These are phyloP conservation scores for Pythium folliculosum DNA, from an alignment of 352 stramenopile species.

Conservation along the genomic window DNA sequence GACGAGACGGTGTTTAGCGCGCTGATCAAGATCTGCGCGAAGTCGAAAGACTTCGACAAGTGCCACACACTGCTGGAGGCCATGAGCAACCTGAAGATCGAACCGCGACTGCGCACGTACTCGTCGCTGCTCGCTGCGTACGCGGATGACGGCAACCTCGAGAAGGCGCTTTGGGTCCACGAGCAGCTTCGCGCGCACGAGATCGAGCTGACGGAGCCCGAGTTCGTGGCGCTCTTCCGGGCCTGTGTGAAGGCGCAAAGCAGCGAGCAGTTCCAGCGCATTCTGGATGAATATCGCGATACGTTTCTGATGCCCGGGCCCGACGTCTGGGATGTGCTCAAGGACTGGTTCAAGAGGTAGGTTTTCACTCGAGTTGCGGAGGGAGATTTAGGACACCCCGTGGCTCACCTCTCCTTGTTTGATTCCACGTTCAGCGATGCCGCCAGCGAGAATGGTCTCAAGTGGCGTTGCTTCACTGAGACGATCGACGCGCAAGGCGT, in stretches of 20 bases:
- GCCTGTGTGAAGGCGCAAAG: constrained; percentile 45
- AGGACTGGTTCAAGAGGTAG: constrained; percentile 74
- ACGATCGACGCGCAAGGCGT: constrained; percentile 55
- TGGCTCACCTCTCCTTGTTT: neutral
- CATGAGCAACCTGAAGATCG: constrained; percentile 48
- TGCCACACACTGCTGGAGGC: constrained; percentile 52
- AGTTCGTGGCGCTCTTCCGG: constrained; percentile 62
- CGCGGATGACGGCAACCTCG: constrained; percentile 49
- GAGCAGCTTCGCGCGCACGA: constrained; percentile 44
- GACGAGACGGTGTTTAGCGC: constrained; percentile 76
- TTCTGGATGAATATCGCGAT: constrained; percentile 63
- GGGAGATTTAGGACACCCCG: neutral
- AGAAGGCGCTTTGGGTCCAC: constrained; percentile 59
- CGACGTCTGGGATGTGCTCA: constrained; percentile 61
- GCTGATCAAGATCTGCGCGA: constrained; percentile 74
- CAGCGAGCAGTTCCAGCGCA: constrained; percentile 51
- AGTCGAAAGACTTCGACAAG: constrained; percentile 53
- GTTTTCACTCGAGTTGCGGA: neutral
- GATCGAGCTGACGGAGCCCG: constrained; percentile 62
- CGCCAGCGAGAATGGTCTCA: constrained; percentile 50
- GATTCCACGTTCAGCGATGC: constrained; percentile 46
- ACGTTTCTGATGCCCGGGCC: constrained; percentile 50
- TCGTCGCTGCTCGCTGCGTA: constrained; percentile 66
- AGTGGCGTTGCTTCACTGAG: constrained; percentile 59
- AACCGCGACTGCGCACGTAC: constrained; percentile 75